Conservation (phyloP, 192 early-diverging fungal species). For the Entomortierella lignicola region DNA sequence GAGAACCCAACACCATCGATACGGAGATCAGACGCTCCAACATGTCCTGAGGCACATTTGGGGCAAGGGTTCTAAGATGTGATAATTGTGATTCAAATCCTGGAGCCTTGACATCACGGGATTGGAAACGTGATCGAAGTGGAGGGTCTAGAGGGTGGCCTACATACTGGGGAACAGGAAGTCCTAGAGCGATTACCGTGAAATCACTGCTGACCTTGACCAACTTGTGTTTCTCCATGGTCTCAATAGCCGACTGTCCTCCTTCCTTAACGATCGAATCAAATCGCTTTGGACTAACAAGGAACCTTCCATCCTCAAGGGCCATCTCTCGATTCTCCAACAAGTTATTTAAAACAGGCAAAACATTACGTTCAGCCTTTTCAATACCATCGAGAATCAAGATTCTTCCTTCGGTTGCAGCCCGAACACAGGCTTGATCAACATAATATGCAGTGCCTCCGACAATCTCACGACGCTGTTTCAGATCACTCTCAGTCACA, state of each 20-base stretch:
- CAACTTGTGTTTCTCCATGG: slow-evolving; percentile 67
- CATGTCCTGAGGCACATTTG: slow-evolving; percentile 56
- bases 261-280: slow-evolving; percentile 66
- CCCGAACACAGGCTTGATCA: slow-evolving; percentile 68
- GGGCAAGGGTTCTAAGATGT: slow-evolving; percentile 58
- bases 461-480: slow-evolving; percentile 82
- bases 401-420: slow-evolving; percentile 71
- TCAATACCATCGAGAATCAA: slow-evolving; percentile 76
- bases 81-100: slow-evolving; percentile 63
- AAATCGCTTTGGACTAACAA: slow-evolving; percentile 78
- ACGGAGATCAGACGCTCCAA: slow-evolving; percentile 68
- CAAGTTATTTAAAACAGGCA: slow-evolving; percentile 88
- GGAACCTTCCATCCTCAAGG: slow-evolving; percentile 83
- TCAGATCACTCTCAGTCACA: slow-evolving; percentile 82
- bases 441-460: slow-evolving; percentile 71
- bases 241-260: slow-evolving; percentile 54
- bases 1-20: slow-evolving; percentile 63
- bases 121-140: slow-evolving; percentile 82
- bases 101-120: slow-evolving; percentile 69
- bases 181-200: slow-evolving; percentile 79
- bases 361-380: slow-evolving; percentile 86
- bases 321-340: slow-evolving; percentile 89
- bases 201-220: slow-evolving; percentile 76
- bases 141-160: slow-evolving; percentile 84
- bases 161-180: slow-evolving; percentile 76